These are phyloP conservation scores for Aspergillus sp. DNA, from an alignment of 2,329 filamentous ascomycete genomes.

Conservation along the genomic window DNA sequence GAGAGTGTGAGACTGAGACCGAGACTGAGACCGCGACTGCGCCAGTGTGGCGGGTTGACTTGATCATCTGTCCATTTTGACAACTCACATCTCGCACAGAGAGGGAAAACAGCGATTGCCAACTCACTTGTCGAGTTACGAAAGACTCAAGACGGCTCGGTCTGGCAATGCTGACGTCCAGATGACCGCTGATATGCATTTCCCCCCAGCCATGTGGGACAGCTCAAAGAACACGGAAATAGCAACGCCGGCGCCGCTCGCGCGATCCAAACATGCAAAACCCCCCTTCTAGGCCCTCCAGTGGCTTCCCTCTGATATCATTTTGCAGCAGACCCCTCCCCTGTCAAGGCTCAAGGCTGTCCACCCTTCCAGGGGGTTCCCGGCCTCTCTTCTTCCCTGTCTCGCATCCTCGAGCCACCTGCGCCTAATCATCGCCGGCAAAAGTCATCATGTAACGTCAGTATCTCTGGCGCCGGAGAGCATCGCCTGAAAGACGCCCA, in stretches of 20 bases:
- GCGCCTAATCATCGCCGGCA: neutral
- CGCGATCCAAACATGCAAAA: conserved; percentile 10
- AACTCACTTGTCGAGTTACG: neutral
- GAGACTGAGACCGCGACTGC: neutral
- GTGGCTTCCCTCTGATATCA: conserved; percentile 12
- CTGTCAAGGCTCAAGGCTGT: neutral
- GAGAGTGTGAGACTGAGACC: neutral
- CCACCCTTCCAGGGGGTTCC: neutral
- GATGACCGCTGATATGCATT: conserved; percentile 20
- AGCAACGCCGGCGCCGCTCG: conserved; percentile 9
- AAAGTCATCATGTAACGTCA: conserved; percentile 13
- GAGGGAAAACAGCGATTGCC: neutral
- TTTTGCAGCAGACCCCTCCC: conserved; percentile 3
- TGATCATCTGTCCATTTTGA: conserved; percentile 1
- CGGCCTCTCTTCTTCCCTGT: conserved; percentile 1
- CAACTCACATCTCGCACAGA: conserved; percentile 4
- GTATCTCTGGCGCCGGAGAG: neutral
- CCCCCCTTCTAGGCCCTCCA: conserved; percentile 14
- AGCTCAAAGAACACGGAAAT: conserved; percentile 13
- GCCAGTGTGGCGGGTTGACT: neutral
- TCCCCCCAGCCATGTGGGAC: conserved; percentile 18
- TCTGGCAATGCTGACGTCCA: conserved; percentile 10
- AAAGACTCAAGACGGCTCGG: neutral
- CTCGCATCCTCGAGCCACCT: neutral
- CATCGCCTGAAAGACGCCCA: neutral